Evolutionary conservation across 2,329 filamentous ascomycete genomes (phyloP).

Genomic region (Drechslerella dactyloides): DNA sequence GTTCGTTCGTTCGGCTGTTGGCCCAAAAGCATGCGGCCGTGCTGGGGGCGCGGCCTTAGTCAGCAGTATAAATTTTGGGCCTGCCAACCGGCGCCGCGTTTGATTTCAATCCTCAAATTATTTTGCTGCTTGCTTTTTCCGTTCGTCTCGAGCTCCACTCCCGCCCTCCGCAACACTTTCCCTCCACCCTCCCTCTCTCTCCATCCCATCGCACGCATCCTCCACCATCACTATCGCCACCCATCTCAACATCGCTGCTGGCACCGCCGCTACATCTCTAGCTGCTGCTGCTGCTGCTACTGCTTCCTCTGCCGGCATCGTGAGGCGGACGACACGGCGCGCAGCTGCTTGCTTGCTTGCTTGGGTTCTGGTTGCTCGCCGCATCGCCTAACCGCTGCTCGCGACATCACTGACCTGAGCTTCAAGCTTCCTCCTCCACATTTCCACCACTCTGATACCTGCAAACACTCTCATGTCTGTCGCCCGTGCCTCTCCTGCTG

Average conservation of each 20-base stretch:
- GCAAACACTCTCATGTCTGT: background rate
- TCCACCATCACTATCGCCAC: background rate
- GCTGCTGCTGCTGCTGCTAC: background rate
- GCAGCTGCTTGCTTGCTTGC: background rate
- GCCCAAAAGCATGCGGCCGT: constrained; percentile 9
- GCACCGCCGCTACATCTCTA: too few species aligned
- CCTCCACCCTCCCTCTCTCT: background rate
- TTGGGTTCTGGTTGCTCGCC: too few species aligned
- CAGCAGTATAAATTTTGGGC: constrained; percentile 51
- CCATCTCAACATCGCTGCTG: background rate
- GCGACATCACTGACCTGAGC: background rate
- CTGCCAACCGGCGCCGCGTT: constrained; percentile 31
- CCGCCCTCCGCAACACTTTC: constrained; percentile 13
- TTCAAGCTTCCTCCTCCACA: background rate
- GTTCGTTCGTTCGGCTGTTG: constrained; percentile 28
- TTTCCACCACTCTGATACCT: background rate
- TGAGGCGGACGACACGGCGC: background rate
- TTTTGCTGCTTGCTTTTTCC: constrained; percentile 46
- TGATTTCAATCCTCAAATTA: constrained; percentile 52
- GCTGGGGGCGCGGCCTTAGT: constrained; percentile 39
- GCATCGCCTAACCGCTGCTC: background rate
- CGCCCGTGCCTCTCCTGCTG: background rate
- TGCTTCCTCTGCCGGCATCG: background rate
- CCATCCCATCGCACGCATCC: background rate
- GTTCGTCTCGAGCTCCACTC: constrained; percentile 45